phyloP scores from a whole-genome alignment of 208 protist genomes.

The Crithidia fasciculata region DNA sequence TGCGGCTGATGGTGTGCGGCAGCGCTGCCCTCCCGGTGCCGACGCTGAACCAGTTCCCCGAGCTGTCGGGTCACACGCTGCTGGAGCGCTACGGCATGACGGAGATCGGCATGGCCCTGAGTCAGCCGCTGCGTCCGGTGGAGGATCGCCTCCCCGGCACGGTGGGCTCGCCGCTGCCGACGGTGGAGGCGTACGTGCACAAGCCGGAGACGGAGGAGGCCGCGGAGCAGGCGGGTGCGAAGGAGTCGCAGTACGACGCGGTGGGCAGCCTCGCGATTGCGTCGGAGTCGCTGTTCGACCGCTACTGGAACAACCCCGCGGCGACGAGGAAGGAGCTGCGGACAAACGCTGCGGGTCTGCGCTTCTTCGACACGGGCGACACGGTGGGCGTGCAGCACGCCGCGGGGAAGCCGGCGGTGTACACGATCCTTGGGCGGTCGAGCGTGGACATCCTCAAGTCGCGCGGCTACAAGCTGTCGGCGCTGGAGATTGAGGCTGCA shows the following conservation, averaged over 20 bases:
- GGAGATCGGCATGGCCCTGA: slow-evolving; percentile 97
- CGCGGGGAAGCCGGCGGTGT: slow-evolving; percentile 40
- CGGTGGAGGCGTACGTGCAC: slow-evolving; percentile 71
- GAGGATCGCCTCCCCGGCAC: slow-evolving; percentile 76
- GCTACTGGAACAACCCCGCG: slow-evolving; percentile 90
- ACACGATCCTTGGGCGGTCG: slow-evolving; percentile 89
- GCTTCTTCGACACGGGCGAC: slow-evolving; percentile 89
- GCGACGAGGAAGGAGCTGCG: slow-evolving; percentile 86
- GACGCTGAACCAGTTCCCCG: slow-evolving; percentile 87
- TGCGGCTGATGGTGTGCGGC: slow-evolving; percentile 96
- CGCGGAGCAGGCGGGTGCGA: slow-evolving; percentile 28
- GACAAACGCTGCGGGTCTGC: slow-evolving; percentile 43
- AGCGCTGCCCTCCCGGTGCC: slow-evolving; percentile 92
- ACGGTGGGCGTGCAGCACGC: slow-evolving; percentile 64
- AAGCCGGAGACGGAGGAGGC: slow-evolving; percentile 33
- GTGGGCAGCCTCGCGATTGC: slow-evolving; percentile 81
- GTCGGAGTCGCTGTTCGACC: slow-evolving; percentile 93
- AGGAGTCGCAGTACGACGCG: slow-evolving; percentile 46
- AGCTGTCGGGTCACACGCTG: slow-evolving; percentile 90
- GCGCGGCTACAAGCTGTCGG: slow-evolving; percentile 94
- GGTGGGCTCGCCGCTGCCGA: slow-evolving; percentile 90
- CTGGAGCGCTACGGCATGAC: slow-evolving; percentile 98
- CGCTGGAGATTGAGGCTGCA: slow-evolving; percentile 92
- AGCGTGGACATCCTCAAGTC: slow-evolving; percentile 95
- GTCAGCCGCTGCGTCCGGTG: slow-evolving; percentile 87